Evolutionary conservation across 805 yeast genomes (phyloP), one percentile per base, ranked within the genome.

Genomic region (Naumovozyma baii): DNA sequence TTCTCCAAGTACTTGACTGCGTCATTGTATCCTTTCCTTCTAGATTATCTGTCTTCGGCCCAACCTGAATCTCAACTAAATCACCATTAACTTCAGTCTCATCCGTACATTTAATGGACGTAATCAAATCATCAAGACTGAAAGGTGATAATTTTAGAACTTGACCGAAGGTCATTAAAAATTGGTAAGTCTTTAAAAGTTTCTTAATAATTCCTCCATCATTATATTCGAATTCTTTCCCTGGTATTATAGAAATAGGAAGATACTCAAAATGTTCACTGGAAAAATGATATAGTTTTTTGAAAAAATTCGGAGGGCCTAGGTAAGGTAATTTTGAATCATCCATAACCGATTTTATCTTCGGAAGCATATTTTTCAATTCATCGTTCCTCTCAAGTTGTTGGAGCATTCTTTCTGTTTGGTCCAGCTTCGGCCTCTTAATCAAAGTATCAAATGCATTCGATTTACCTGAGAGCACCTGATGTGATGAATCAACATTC

Each of bases 291-390:
- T 52, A 37, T 19, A 45, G 41, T 15, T 43, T 42, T 4, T 43
- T 15, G 18, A 50, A 53, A 7, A 43, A 22, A 4, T 43, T 33
- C 3, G 58, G 51, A n/a, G 54, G 46, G 2, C 51, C 52, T 22
- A 44, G 50, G 36, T 49, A 57, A 3, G 60, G 62, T 16, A 54
- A 38, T 1, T 33, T 40, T 16, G 52, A 40, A 40, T 58, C 63
- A 29, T 59, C 59, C 2, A 47, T 41, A n/a, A 29, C 9, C 7
- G 7, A 8, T 29, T 13, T 5, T 12, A 29, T 29, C 7, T 29
- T 29, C 5, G 13, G 31, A 29, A 29, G 31, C 31, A 29, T 29
- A 5, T 29, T n/a, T 29, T 29, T 8, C 14, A 29, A 9, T n/a
- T 29, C 13, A 8, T 29, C 13, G 31, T n/a, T 29, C 15, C 7